Conservation (phyloP, 768 basidiomycete genomes). For the Hericium alpestre region DNA sequence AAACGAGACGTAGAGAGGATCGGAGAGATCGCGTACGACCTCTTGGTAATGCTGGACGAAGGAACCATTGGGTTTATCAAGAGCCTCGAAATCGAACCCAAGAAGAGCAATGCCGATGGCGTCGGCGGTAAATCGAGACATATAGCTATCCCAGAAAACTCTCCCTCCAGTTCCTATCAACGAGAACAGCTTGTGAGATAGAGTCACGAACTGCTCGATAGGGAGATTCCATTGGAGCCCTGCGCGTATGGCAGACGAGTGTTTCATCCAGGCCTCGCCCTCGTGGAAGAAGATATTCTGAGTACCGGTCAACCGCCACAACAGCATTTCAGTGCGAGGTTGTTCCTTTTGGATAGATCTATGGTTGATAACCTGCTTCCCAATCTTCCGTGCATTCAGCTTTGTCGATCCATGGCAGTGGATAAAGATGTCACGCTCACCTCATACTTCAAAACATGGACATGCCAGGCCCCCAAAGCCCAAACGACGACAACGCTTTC, state of each 20-base stretch:
- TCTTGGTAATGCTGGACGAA: constrained; percentile 4
- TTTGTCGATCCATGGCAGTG: neutral
- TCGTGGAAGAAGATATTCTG: constrained; percentile 29
- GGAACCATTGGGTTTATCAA: constrained; percentile 4
- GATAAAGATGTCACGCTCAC: constrained; percentile 13
- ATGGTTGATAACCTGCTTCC: neutral
- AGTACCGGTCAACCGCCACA: neutral
- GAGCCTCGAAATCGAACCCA: constrained; percentile 13
- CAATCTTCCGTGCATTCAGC: neutral
- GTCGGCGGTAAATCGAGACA: constrained; percentile 10
- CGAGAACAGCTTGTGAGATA: constrained; percentile 23
- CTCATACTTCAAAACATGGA: constrained; percentile 28
- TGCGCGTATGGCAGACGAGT: constrained; percentile 24
- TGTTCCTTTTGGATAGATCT: neutral
- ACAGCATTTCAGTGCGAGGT: neutral
- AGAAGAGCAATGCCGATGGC: constrained; percentile 8
- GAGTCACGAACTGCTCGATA: constrained; percentile 21
- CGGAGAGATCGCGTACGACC: constrained; percentile 5
- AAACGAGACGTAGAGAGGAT: constrained; percentile 5
- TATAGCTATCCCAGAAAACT: constrained; percentile 19
- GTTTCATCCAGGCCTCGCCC: constrained; percentile 28
- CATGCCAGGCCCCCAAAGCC: constrained; percentile 30
- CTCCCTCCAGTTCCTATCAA: constrained; percentile 22
- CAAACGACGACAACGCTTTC: constrained; percentile 26
- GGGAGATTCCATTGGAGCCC: constrained; percentile 26